Conservation (phyloP, 202 grass and related monocot species). For the Panicum virgatum region DNA sequence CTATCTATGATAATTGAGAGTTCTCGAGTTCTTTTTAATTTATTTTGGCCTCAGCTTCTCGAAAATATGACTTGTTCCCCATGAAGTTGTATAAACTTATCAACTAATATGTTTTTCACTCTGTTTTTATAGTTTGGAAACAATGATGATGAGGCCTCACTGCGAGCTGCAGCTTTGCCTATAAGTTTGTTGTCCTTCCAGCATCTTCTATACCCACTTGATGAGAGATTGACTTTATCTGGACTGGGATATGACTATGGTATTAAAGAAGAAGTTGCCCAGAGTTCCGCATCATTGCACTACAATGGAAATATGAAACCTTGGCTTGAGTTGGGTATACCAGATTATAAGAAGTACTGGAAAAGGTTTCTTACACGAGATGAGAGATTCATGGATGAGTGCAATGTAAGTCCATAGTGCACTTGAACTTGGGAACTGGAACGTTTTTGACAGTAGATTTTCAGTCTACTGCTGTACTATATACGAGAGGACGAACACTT, state of each 20-base stretch:
- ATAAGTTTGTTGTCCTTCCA: constrained; percentile 87
- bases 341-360: constrained; percentile 87
- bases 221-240: constrained; percentile 66
- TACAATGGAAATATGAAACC: constrained; percentile 98
- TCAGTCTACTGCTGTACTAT: constrained; percentile 61
- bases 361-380: constrained; percentile 77
- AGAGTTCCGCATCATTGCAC: constrained; percentile 66
- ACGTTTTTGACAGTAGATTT: constrained; percentile 48
- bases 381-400: constrained; percentile 89
- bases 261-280: constrained; percentile 46
- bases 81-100: constrained; percentile 13
- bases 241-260: constrained; percentile 82
- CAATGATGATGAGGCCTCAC: constrained; percentile 52
- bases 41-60: not conserved
- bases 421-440: constrained; percentile 40
- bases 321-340: constrained; percentile 96
- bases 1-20: not conserved
- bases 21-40: not conserved
- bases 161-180: constrained; percentile 77
- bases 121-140: constrained; percentile 59
- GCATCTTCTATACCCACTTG: constrained; percentile 73
- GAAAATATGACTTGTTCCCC: constrained; percentile 16
- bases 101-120: constrained; percentile 4
- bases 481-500: constrained; percentile 43
- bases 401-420: constrained; percentile 84